These are phyloP conservation scores for Fraxinus excelsior DNA, from an alignment of 257 asterid species.

Conservation along the genomic window DNA sequence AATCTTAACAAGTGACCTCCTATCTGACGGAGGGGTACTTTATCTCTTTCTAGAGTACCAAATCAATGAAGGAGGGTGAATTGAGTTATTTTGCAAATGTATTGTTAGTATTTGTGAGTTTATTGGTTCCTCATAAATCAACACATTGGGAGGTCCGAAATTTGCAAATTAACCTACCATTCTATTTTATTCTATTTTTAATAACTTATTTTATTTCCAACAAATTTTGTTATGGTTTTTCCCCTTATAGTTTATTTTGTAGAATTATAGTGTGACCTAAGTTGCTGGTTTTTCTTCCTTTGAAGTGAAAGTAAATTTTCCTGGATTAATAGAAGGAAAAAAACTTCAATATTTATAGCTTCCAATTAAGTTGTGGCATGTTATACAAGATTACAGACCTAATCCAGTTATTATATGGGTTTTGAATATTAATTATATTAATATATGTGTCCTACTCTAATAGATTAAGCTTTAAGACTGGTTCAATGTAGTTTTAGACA, in stretches of 20 bases:
- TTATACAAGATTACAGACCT: not conserved
- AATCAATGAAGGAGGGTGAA: too few species aligned
- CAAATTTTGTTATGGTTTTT: not conserved
- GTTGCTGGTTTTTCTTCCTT: not conserved
- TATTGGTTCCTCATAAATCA: too few species aligned
- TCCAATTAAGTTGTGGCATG: not conserved
- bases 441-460: not conserved
- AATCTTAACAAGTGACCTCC: too few species aligned
- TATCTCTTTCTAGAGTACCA: too few species aligned
- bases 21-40: too few species aligned
- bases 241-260: not conserved
- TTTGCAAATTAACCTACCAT: too few species aligned
- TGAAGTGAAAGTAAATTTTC: not conserved
- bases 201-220: not conserved
- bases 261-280: not conserved
- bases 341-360: not conserved
- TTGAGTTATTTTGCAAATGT: too few species aligned
- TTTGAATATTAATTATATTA: not conserved
- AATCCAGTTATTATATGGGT: not conserved
- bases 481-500: too few species aligned
- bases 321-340: not conserved
- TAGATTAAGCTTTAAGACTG: not conserved
- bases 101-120: too few species aligned
- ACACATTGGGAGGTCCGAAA: too few species aligned
- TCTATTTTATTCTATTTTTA: too few species aligned